Base-by-base conservation (phyloP, 352 stramenopile genomes). In the Peronospora farinosa region DNA sequence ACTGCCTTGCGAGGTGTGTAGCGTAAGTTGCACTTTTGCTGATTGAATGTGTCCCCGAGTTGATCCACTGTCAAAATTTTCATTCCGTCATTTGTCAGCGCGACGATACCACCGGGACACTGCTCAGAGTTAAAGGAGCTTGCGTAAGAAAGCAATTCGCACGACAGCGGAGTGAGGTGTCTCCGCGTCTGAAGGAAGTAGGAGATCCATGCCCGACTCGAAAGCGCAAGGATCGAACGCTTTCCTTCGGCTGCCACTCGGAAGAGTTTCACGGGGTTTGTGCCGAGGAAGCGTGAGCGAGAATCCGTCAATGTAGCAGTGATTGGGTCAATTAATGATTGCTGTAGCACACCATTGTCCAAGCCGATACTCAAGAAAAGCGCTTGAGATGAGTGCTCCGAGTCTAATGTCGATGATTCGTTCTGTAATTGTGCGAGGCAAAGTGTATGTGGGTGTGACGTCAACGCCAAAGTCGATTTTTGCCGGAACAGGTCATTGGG, bases 1-100 rank as follows among this genome's bases (percentile, higher is more conserved):
- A 96, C 90, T 40, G 98, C 96, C 63, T 96, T 86, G 41, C 96
- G 89, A 33, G 97, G 97, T 3, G 97, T 99, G 71, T 99, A 99
- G 12, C 95, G 77, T n/a, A 99, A 69, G 35, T 89, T 83, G 3
- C 96, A 68, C 51, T 88, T 91, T 43, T 97, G 96, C 49, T 98
- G 92, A 65, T 99, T 99, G 64, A 99, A 99, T 5, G 82, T 85
- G 57, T 98, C 90, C n/a, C 82, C 88, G 9, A 97, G 65, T 23
- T 97, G 78, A 51, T 99, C 94, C 9, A 99, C 72, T 15, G 91
- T 97, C 44, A 99, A 66, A 52, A 99, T 99, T 51, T 97, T 91
- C 54, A 99, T 94, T 10, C 91, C 96, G 58, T 95, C 95, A 16
- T 92, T 95, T 2, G 85, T 86, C 28, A 98, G 86, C 1, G 96